These are phyloP conservation scores for Sedum album DNA, from an alignment of 164 flowering plant genomes.

Conservation along the genomic window DNA sequence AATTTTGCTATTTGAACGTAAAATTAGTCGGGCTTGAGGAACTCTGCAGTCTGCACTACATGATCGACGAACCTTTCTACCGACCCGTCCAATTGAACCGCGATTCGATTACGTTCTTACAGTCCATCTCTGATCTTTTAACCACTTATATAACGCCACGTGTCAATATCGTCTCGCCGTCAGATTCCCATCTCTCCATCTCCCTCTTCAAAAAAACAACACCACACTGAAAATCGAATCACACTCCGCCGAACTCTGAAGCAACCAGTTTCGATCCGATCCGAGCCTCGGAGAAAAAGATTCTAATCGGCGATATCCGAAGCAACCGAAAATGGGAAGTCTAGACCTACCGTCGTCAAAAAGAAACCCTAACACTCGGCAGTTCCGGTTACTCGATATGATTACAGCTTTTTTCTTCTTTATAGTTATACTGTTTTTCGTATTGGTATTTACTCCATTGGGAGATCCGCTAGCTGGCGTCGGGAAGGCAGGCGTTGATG, in stretches of 20 bases:
- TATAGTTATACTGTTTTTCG: constrained; percentile 57
- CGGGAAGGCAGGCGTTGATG: constrained; percentile 63
- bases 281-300: too few species aligned
- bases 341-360: constrained; percentile 52
- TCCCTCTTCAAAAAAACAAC: too few species aligned
- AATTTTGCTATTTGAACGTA: too few species aligned
- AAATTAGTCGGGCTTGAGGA: too few species aligned
- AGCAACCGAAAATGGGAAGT: constrained; percentile 74
- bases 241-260: not conserved
- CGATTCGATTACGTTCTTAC: too few species aligned
- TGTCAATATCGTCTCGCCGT: too few species aligned
- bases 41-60: too few species aligned
- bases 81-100: too few species aligned
- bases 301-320: too few species aligned
- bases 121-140: too few species aligned
- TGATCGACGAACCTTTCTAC: not conserved
- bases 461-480: constrained; percentile 93
- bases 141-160: too few species aligned
- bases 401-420: constrained; percentile 60
- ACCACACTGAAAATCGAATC: not conserved
- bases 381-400: constrained; percentile 69
- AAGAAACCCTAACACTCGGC: constrained; percentile 30
- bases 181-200: too few species aligned
- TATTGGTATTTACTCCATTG: constrained; percentile 68
- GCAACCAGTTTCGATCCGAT: not conserved